phyloP scores from a whole-genome alignment of 768 basidiomycete genomes.

The Leucosporidium yakuticum region DNA sequence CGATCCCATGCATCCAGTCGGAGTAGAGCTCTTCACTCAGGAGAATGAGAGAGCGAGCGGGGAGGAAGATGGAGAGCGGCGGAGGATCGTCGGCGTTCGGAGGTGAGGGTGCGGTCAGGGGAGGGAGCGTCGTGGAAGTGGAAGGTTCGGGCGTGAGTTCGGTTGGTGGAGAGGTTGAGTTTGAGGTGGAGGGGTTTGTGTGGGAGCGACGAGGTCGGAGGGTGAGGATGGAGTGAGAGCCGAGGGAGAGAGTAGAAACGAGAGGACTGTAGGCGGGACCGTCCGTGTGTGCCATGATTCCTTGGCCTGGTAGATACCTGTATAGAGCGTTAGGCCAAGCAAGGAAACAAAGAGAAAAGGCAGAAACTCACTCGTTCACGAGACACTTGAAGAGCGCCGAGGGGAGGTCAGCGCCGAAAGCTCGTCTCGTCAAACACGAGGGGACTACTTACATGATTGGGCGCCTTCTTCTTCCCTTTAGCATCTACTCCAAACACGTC shows the following conservation, averaged over 20 bases:
- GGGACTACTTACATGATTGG: slow-evolving; percentile 63
- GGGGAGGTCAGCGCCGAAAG: neutral
- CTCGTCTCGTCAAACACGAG: neutral
- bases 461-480: slow-evolving; percentile 53
- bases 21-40: slow-evolving; percentile 65
- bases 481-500: slow-evolving; percentile 44
- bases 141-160: neutral
- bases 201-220: slow-evolving; percentile 62
- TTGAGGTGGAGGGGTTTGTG: slow-evolving; percentile 33
- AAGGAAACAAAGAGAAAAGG: too few relatives aligned
- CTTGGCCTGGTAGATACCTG: slow-evolving; percentile 76
- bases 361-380: slow-evolving; percentile 30
- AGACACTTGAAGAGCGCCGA: slow-evolving; percentile 19
- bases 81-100: slow-evolving; percentile 53
- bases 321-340: neutral
- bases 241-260: slow-evolving; percentile 83
- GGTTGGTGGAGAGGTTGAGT: slow-evolving; percentile 45
- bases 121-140: neutral
- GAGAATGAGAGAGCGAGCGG: slow-evolving; percentile 78
- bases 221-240: slow-evolving; percentile 74
- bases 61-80: slow-evolving; percentile 66
- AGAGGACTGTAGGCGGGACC: slow-evolving; percentile 80
- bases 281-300: slow-evolving; percentile 95
- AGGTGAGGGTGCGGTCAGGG: neutral
- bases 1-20: slow-evolving; percentile 49